Evolutionary conservation across 371 early-diverging fungal species (phyloP), one percentile per base, ranked within the genome.

Genomic region (Polyrhizophydium stewartii): DNA sequence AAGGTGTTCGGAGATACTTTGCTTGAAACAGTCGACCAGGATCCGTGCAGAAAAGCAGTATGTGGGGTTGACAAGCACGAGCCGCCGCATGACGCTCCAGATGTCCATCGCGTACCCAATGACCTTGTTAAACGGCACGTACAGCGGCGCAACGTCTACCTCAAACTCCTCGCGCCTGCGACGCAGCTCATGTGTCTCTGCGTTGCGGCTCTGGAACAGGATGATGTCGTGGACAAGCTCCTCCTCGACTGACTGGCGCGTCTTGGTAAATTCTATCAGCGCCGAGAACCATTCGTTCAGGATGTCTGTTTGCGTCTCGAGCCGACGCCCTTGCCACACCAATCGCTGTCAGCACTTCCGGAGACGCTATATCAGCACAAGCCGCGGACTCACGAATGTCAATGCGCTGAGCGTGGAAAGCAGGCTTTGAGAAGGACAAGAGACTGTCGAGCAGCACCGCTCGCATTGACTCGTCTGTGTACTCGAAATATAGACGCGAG

Each of bases 181-280:
- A 13, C 22, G 30, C 12, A 28, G 24, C 9, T 17, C 12, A 12
- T 52, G 38, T 5, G 28, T 10, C 27, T 51, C 31, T 35, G 13
- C 27, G 13, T 19, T 24, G 19, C 53, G 16, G 7, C 60, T 55
- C 28, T 52, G 60, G 30, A 30, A 35, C 32, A 60, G 12, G 32
- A 60, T 60, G n/a, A 60, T 52, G 28, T 60, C 60, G 43, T 60
- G 55, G 22, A 60, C 40, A 21, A 60, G 25, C 21, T 49, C 52
- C 7, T 60, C 60, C 24, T 25, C 55, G 24, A 53, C 21, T 10
- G 55, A 5, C 2, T 25, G 55, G 6, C 24, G 32, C 35, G 3
- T 9, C 24, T 22, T 53, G 55, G 9, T 35, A 21, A 53, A 16
- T 22, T 47, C 49, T 5, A 53, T 53, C 5, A 53, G 5, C 5